Percentiles rank a stretch among this genome's conserved stretches.
phyloP scores from a whole-genome alignment of 371 early-diverging fungal genomes.

The Actinomortierella wolfii region DNA sequence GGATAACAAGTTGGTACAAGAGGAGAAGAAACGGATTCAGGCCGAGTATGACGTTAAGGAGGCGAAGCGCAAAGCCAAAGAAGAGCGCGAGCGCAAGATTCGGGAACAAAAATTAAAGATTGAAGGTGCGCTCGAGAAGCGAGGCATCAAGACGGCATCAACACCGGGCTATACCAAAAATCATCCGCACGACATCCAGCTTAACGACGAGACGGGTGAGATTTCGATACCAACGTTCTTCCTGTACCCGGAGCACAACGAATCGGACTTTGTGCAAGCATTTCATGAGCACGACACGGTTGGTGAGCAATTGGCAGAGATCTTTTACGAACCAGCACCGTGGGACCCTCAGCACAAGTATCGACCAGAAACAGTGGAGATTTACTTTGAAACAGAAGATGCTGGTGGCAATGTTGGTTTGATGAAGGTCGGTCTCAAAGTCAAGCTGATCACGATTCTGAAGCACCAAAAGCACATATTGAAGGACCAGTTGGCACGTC shows the following conservation, averaged over 20 bases:
- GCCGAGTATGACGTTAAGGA: conserved; percentile 50
- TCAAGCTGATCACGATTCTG: conserved; percentile 41
- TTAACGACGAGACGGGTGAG: conserved; percentile 65
- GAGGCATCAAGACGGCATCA: conserved; percentile 56
- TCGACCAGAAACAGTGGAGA: conserved; percentile 69
- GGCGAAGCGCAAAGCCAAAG: conserved; percentile 51
- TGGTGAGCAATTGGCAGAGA: conserved; percentile 79
- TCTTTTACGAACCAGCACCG: conserved; percentile 82
- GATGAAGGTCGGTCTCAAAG: conserved; percentile 67
- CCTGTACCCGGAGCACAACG: conserved; percentile 92
- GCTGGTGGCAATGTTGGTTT: conserved; percentile 60
- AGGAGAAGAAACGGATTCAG: conserved; percentile 49
- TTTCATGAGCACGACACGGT: conserved; percentile 88
- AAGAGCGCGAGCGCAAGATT: conserved; percentile 52
- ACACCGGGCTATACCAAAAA: conserved; percentile 50
- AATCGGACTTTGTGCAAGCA: conserved; percentile 88
- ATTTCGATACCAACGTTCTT: conserved; percentile 90
- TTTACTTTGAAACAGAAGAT: conserved; percentile 78
- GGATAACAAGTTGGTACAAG: conserved; percentile 65
- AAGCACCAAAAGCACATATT: conserved; percentile 35
- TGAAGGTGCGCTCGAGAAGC: conserved; percentile 47
- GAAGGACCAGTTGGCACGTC: conserved; percentile 36
- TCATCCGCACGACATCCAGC: conserved; percentile 61
- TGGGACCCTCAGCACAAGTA: conserved; percentile 84
- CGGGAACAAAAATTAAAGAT: conserved; percentile 50